Evolutionary conservation across 257 asterid species (phyloP).

Genomic region (Capsicum pubescens): DNA sequence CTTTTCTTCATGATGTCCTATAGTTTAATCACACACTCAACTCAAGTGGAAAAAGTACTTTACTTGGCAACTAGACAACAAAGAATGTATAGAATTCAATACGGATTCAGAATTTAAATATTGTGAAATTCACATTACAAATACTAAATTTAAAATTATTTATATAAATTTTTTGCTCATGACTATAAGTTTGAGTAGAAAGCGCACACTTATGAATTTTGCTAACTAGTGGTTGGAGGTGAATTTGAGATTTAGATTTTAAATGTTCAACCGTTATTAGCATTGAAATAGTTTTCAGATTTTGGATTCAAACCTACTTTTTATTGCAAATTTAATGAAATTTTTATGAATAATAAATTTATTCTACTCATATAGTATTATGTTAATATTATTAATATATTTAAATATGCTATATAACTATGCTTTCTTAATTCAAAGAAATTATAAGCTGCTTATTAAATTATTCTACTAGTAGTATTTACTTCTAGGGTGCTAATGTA

Average conservation of each 20-base stretch:
- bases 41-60: conserved; percentile 24
- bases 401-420: not conserved
- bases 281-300: not conserved
- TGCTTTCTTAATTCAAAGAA: not conserved
- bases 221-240: not conserved
- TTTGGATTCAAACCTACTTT: not conserved
- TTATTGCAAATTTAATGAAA: not conserved
- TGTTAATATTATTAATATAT: no score
- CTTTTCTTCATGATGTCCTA: conserved; percentile 16
- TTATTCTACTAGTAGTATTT: no score
- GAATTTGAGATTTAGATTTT: not conserved
- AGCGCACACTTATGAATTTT: not conserved
- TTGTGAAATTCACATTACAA: not conserved
- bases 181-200: not conserved
- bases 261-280: not conserved
- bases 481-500: not conserved
- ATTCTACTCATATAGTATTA: not conserved
- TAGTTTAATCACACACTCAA: not conserved
- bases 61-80: not conserved
- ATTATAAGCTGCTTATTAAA: not conserved
- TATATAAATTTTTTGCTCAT: not conserved
- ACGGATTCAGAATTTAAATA: not conserved
- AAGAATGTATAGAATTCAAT: not conserved
- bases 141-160: not conserved
- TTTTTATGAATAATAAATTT: not conserved